These are phyloP conservation scores for Saccharomyces hybrid DNA, from an alignment of 1,139 yeast genomes.

Conservation along the genomic window DNA sequence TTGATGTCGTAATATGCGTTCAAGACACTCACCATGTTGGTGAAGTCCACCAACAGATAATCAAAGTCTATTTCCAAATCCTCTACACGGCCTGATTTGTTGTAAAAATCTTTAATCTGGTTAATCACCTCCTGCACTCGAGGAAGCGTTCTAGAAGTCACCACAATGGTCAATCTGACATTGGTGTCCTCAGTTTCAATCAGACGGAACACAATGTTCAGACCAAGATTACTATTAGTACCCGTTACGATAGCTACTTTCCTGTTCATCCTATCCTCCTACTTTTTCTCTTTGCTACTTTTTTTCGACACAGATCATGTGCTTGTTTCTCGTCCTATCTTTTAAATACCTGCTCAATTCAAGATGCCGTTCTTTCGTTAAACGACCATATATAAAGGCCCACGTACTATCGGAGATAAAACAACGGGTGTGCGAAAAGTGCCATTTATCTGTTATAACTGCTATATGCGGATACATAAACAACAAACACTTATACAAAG, in stretches of 20 bases:
- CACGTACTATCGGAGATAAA: neutral
- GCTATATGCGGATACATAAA: neutral
- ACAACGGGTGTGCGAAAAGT: neutral
- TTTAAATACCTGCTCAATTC: neutral
- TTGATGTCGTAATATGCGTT: slow-evolving; percentile 65
- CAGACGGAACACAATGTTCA: slow-evolving; percentile 74
- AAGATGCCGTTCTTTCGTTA: neutral
- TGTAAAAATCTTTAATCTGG: slow-evolving; percentile 42
- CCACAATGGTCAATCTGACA: slow-evolving; percentile 62
- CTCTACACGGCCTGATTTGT: slow-evolving; percentile 26
- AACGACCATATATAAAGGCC: neutral
- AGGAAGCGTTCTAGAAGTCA: slow-evolving; percentile 83
- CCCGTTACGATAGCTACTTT: slow-evolving; percentile 55
- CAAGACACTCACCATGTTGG: slow-evolving; percentile 81
- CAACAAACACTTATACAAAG: neutral
- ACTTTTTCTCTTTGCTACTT: neutral
- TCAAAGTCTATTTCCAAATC: slow-evolving; percentile 62
- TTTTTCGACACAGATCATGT: neutral
- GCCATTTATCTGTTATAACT: neutral
- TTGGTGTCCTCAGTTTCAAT: slow-evolving; percentile 50
- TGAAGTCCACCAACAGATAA: slow-evolving; percentile 76
- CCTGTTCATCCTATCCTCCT: slow-evolving; percentile 4
- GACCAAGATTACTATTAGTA: slow-evolving; percentile 72
- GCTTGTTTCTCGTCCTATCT: neutral
- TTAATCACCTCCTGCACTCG: slow-evolving; percentile 72